Base-by-base conservation (phyloP, 2,329 filamentous ascomycete species). In the Colletotrichum agaves region DNA sequence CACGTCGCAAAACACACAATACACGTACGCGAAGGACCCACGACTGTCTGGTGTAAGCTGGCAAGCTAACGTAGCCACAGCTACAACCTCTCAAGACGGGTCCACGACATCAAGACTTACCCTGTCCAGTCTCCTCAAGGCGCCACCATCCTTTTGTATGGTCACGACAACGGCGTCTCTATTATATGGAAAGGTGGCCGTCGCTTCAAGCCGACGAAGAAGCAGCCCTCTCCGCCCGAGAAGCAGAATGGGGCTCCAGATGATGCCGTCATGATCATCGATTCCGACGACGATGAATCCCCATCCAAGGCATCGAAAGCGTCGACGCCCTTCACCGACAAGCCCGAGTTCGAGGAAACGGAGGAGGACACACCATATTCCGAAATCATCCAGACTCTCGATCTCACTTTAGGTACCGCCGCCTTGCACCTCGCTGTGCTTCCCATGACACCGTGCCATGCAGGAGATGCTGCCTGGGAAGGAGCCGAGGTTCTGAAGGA, bases 151-250 rank as follows among this genome's bases (percentile, higher is more conserved):
- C 75, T 91, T 27, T 77, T 91, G 49, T 90, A 90, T 72, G 88
- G 86, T 50, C 88, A 90, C 72, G 87, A 90, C 67, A 88, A 85
- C 75, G 89, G 89, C 49, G 77, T 90, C 46, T 88, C 84, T 3
- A 73, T 91, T 41, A 76, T 88, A 23, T 91, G 89, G 89, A 84
- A 87, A 46, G 89, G 89, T 50, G 88, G 88, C 11, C 83, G 83
- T 57, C 81, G 82, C n/a, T 86, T 91, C 72, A 90, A 88, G 74
- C 69, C 80, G 2, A 70, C 76, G 1, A 76, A 79, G 41, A 80
- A 82, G 58, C 72, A 74, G 15, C 69, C 71, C 2, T 66, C 73
- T 15, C 70, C 74, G 52, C 68, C 73, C 65, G 78, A 80, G 65
- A 87, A 86, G 70, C 80, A 82, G 52, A 90, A 89, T 70, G 87